Evolutionary conservation across 768 basidiomycete genomes (phyloP).

Genomic region (Cyathus striatus): DNA sequence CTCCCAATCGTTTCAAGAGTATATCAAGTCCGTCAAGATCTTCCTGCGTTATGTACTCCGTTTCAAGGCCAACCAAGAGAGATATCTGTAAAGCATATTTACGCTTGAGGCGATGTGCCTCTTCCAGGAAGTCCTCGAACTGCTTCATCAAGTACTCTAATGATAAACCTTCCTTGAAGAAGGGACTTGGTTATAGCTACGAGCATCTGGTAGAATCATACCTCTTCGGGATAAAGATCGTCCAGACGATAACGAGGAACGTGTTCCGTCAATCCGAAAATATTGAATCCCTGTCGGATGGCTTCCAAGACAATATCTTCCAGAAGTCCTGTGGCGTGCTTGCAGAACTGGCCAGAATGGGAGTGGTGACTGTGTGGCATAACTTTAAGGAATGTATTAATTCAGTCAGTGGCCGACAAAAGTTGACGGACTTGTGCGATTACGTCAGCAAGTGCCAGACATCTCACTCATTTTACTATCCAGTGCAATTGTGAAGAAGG

Average conservation of each 20-base stretch:
- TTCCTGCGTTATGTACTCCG: slow-evolving; percentile 72
- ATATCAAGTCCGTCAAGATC: slow-evolving; percentile 58
- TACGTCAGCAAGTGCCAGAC: too few relatives aligned
- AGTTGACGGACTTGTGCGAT: too few relatives aligned
- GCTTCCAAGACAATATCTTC: slow-evolving; percentile 82
- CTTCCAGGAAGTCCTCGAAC: slow-evolving; percentile 69
- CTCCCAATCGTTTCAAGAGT: slow-evolving; percentile 43
- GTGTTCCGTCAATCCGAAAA: slow-evolving; percentile 91
- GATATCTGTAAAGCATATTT: slow-evolving; percentile 60
- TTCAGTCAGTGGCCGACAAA: too few relatives aligned
- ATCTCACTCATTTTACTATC: too few relatives aligned
- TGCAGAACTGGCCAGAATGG: slow-evolving; percentile 92
- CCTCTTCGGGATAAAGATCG: slow-evolving; percentile 97
- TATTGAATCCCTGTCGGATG: slow-evolving; percentile 68
- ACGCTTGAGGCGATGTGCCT: slow-evolving; percentile 73
- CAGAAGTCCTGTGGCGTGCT: slow-evolving; percentile 77
- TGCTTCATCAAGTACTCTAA: slow-evolving; percentile 49
- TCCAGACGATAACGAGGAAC: slow-evolving; percentile 76
- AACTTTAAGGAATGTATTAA: too few relatives aligned
- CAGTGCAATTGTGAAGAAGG: too few relatives aligned
- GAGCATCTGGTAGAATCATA: slow-evolving; percentile 21
- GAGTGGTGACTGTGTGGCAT: slow-evolving; percentile 79
- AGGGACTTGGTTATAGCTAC: slow-evolving; percentile 7
- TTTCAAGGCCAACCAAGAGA: slow-evolving; percentile 88
- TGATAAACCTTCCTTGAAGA: slow-evolving; percentile 47